Evolutionary conservation across 441 rosid species (phyloP).

Genomic region (Pelargonium fulgidum): DNA sequence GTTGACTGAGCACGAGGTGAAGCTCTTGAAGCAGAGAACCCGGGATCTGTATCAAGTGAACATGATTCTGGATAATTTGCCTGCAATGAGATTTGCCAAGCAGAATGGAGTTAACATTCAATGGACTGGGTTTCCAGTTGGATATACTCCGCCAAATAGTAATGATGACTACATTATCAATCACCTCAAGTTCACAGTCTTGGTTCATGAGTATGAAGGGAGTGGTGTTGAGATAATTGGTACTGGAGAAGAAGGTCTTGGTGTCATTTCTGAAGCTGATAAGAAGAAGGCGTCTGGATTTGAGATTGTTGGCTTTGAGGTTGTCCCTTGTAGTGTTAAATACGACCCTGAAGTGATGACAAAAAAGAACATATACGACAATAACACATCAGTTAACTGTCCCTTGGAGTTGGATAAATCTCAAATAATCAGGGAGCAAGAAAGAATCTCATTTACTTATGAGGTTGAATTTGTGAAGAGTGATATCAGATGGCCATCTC

Average conservation of each 20-base stretch:
- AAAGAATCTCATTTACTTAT: constrained; percentile 76
- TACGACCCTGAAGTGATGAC: constrained; percentile 49
- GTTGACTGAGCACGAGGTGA: constrained; percentile 63
- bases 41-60: constrained; percentile 85
- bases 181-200: constrained; percentile 78
- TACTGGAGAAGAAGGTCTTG: constrained; percentile 91
- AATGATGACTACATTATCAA: constrained; percentile 81
- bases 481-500: constrained; percentile 79
- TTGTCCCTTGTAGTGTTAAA: constrained; percentile 76
- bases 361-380: constrained; percentile 62
- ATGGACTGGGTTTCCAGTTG: constrained; percentile 97
- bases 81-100: constrained; percentile 68
- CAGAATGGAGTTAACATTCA: constrained; percentile 66
- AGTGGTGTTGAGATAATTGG: constrained; percentile 80
- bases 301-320: constrained; percentile 93
- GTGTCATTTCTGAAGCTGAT: constrained; percentile 74
- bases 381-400: constrained; percentile 47
- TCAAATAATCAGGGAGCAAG: constrained; percentile 78
- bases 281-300: constrained; percentile 64
- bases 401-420: constrained; percentile 69
- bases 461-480: constrained; percentile 86
- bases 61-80: constrained; percentile 88
- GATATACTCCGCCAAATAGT: constrained; percentile 62
- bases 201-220: constrained; percentile 86
- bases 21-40: constrained; percentile 88